A percentile compares a stretch with the other conserved stretches of the same genome.
Evolutionary conservation across 495 filamentous ascomycete species (phyloP).

Genomic region (Trichoderma erinaceum): DNA sequence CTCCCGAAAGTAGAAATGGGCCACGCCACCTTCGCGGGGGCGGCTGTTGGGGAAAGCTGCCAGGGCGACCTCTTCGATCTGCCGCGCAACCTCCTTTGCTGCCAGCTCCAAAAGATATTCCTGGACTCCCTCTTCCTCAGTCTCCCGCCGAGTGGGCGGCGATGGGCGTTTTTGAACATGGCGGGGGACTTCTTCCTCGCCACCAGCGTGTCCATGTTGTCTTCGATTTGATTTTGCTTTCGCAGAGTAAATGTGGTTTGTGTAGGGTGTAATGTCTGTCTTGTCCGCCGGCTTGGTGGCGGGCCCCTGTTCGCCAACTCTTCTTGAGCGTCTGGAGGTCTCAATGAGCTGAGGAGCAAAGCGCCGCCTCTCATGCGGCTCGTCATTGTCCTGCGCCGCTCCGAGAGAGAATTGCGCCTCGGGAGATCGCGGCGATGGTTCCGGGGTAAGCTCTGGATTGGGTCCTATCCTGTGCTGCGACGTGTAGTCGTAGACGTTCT

Average conservation of each 20-base stretch:
- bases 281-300: constrained; percentile 47
- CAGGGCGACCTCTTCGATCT: constrained; percentile 47
- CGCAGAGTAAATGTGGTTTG: constrained; percentile 50
- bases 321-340: constrained; percentile 54
- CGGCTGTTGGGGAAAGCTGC: constrained; percentile 44
- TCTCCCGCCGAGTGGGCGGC: constrained; percentile 44
- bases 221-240: constrained; percentile 32
- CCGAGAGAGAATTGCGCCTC: constrained; percentile 26
- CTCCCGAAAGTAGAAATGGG: constrained; percentile 50
- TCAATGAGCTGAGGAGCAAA: constrained; percentile 64
- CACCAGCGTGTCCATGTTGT: constrained; percentile 18
- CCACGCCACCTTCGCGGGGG: constrained; percentile 42
- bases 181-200: constrained; percentile 31
- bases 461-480: constrained; percentile 27
- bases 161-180: constrained; percentile 29
- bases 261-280: constrained; percentile 53
- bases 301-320: constrained; percentile 45
- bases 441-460: constrained; percentile 44
- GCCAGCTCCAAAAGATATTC: constrained; percentile 72
- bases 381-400: constrained; percentile 18
- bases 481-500: constrained; percentile 18
- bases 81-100: constrained; percentile 66
- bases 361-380: constrained; percentile 31
- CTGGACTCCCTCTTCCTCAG: constrained; percentile 62
- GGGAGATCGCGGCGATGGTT: constrained; percentile 41